Conservation (phyloP, 768 basidiomycete species). For the Tulasnella sp. region DNA sequence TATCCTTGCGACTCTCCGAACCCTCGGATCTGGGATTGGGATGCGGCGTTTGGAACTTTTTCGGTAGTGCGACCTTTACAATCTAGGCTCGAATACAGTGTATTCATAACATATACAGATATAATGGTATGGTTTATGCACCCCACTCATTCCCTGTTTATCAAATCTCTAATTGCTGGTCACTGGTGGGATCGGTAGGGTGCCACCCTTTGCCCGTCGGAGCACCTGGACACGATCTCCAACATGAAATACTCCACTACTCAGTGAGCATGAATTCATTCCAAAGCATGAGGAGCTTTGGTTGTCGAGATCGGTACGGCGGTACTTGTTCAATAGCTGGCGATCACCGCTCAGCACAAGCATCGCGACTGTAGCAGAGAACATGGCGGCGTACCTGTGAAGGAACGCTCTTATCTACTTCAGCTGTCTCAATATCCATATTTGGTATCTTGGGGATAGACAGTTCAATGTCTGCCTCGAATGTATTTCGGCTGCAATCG, state of each 20-base stretch:
- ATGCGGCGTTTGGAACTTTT: too few relatives aligned
- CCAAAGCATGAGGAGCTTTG: conserved; percentile 54
- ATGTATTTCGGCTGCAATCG: not conserved
- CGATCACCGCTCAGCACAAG: not conserved
- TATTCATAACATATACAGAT: too few relatives aligned
- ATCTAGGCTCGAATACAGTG: too few relatives aligned
- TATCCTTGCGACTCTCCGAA: too few relatives aligned
- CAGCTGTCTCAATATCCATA: conserved; percentile 52
- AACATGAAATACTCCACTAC: conserved; percentile 43
- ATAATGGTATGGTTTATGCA: too few relatives aligned
- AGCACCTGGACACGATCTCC: conserved; percentile 48
- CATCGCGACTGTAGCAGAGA: not conserved
- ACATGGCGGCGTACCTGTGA: conserved; percentile 24
- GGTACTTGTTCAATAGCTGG: conserved; percentile 65
- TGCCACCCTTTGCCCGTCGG: not conserved
- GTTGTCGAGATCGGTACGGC: conserved; percentile 43
- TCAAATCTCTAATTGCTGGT: too few relatives aligned
- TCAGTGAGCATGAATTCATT: conserved; percentile 47
- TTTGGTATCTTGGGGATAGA: conserved; percentile 62
- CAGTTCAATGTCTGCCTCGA: conserved; percentile 9
- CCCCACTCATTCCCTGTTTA: too few relatives aligned
- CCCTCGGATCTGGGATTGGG: too few relatives aligned
- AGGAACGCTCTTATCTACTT: conserved; percentile 61
- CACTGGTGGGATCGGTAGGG: conserved; percentile 1
- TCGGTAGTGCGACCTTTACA: too few relatives aligned